Percentiles rank a stretch among this genome's conserved stretches.
Evolutionary conservation across 2,329 filamentous ascomycete genomes (phyloP).

Genomic region (Colletotrichum viniferum): DNA sequence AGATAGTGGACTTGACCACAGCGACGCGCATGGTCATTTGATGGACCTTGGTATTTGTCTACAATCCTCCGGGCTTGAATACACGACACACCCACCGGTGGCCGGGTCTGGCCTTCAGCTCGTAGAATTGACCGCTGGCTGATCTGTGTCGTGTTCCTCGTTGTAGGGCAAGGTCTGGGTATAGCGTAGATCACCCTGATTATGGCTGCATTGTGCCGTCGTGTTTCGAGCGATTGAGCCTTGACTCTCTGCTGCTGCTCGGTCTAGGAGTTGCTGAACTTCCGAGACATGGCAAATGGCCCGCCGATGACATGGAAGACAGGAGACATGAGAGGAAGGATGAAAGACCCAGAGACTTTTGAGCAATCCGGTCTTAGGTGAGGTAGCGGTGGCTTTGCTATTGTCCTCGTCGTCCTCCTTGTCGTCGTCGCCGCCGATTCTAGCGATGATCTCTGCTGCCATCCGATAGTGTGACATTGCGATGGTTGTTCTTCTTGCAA

Average conservation of each 20-base stretch:
- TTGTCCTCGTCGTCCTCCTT: not conserved
- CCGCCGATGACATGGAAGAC: not conserved
- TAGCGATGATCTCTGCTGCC: not conserved
- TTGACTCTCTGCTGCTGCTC: not conserved
- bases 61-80: not conserved
- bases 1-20: not conserved
- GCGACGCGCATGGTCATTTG: not conserved
- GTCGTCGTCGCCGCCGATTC: not conserved
- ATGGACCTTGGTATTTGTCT: not conserved
- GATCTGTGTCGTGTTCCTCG: not conserved
- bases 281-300: not conserved
- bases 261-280: not conserved
- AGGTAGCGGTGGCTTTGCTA: not conserved
- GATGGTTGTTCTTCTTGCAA: not conserved
- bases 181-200: not conserved
- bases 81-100: not conserved
- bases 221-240: constrained; percentile 5
- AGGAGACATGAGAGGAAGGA: not conserved
- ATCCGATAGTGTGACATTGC: not conserved
- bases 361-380: not conserved
- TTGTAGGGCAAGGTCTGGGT: not conserved
- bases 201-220: not conserved
- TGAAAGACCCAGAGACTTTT: not conserved
- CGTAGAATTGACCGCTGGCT: not conserved
- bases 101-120: not conserved